Evolutionary conservation across 805 yeast species (phyloP), one percentile per base, ranked within the genome.

Genomic region (Myxozyma neotropica): DNA sequence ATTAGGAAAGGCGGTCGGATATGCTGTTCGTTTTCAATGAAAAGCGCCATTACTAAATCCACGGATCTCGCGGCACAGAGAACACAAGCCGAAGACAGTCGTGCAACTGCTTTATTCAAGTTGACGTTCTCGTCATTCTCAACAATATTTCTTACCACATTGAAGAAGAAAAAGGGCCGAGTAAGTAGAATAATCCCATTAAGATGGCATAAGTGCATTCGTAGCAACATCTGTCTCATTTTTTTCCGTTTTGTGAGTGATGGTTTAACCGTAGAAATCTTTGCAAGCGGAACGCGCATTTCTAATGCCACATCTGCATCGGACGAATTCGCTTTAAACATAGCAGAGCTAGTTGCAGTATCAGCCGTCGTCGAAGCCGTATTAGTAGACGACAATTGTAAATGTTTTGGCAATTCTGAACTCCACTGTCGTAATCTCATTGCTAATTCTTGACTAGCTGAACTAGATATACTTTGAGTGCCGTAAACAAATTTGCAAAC

Each of bases 151-250:
- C 56, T 39, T 33, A 56, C 64, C 10, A 59, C 58, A 31, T 40
- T 31, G 10, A 59, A 51, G 15, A 59, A 45, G 53, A 65, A 59
- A 39, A 65, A 65, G 6, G 68, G 68, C 31, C 68, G 49, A 19
- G 68, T 62, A 13, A 65, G 59, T 7, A 65, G 55, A 38, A 65
- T 65, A 26, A 65, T 63, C 21, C 63, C 49, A 55, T 65, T 64
- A 19, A 65, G 43, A 45, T 65, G 67, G n/a, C 67, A 59, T 26
- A 65, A 31, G 39, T 65, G 68, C 49, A 65, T 49, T 3, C 61
- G 57, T 7, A 65, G 39, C 31, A 65, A 40, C 19, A 46, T 54
- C 27, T 63, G 65, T 43, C 49, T 39, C 33, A 36, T 19, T 24
- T 48, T 48, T 23, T 39, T 38, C 35, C 35, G 42, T 24, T 36